Percentiles rank a stretch among this genome's conserved stretches.
Evolutionary conservation across 2,329 filamentous ascomycete genomes (phyloP).

Genomic region (Fusarium heterosporum): DNA sequence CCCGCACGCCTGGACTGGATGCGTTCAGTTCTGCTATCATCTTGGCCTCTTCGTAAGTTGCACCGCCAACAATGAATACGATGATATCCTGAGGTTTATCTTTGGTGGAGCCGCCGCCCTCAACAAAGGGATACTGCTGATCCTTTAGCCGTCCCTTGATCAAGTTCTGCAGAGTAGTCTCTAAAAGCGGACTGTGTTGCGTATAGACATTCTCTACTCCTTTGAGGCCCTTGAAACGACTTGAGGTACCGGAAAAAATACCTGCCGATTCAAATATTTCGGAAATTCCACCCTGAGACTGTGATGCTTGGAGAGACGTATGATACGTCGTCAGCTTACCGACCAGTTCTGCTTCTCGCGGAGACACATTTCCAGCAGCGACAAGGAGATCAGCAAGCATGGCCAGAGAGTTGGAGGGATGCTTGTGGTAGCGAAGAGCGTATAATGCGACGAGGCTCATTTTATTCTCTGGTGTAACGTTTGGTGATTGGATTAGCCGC

Average conservation of each 20-base stretch:
- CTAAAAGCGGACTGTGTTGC: constrained; percentile 90
- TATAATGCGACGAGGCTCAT: constrained; percentile 93
- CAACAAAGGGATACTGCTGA: constrained; percentile 91
- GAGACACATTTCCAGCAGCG: constrained; percentile 83
- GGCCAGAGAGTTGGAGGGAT: constrained; percentile 83
- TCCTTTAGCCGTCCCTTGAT: constrained; percentile 92
- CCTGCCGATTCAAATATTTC: constrained; percentile 93
- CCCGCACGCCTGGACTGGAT: constrained; percentile 85
- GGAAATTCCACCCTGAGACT: constrained; percentile 81
- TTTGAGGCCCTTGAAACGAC: constrained; percentile 92
- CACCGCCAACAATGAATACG: constrained; percentile 92
- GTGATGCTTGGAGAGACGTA: constrained; percentile 83
- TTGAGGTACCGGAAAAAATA: constrained; percentile 89
- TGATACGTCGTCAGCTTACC: constrained; percentile 87
- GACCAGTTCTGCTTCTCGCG: constrained; percentile 81
- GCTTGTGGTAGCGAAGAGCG: constrained; percentile 89
- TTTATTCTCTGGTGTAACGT: constrained; percentile 84
- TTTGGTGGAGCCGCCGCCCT: constrained; percentile 84
- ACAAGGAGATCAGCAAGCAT: constrained; percentile 88
- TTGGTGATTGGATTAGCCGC: constrained; percentile 82
- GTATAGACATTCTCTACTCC: constrained; percentile 99
- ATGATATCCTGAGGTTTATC: constrained; percentile 98
- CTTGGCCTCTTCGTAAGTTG: constrained; percentile 97
- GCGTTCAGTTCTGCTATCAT: constrained; percentile 96
- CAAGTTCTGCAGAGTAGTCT: constrained; percentile 88